Evolutionary conservation across 352 stramenopile genomes (phyloP).

Genomic region (Phytopythium vexans): DNA sequence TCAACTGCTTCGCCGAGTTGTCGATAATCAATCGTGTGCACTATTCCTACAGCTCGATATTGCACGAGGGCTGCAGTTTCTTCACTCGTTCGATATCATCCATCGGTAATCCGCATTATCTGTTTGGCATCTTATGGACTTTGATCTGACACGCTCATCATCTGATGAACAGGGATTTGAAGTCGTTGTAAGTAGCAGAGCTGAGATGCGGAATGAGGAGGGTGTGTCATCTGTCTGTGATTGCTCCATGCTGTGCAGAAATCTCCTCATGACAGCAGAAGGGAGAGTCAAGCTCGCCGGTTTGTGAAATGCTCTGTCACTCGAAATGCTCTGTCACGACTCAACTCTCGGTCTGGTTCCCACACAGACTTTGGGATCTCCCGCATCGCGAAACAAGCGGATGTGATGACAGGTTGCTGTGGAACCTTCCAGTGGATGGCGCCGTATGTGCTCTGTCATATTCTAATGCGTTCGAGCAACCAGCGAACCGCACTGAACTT

Average conservation of each 20-base stretch:
- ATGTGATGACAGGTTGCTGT: conserved; percentile 72
- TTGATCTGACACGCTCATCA: background rate
- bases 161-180: conserved; percentile 47
- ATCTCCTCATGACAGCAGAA: conserved; percentile 69
- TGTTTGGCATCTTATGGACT: background rate
- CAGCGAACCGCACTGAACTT: too few species aligned
- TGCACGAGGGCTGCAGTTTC: conserved; percentile 64
- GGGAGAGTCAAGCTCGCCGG: conserved; percentile 70
- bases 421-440: conserved; percentile 86
- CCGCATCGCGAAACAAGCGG: conserved; percentile 40
- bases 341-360: background rate
- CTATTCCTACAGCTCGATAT: conserved; percentile 44
- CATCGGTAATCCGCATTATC: conserved; percentile 35
- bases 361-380: conserved; percentile 74
- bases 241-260: conserved; percentile 26
- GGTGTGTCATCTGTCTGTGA: background rate
- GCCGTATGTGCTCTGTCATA: conserved; percentile 34
- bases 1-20: background rate
- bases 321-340: background rate
- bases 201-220: background rate
- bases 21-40: background rate
- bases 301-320: conserved; percentile 7
- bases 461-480: background rate
- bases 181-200: conserved; percentile 57
- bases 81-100: conserved; percentile 82